Conservation (phyloP, 2,329 filamentous ascomycete species). For the Sordariomycetes sp. region DNA sequence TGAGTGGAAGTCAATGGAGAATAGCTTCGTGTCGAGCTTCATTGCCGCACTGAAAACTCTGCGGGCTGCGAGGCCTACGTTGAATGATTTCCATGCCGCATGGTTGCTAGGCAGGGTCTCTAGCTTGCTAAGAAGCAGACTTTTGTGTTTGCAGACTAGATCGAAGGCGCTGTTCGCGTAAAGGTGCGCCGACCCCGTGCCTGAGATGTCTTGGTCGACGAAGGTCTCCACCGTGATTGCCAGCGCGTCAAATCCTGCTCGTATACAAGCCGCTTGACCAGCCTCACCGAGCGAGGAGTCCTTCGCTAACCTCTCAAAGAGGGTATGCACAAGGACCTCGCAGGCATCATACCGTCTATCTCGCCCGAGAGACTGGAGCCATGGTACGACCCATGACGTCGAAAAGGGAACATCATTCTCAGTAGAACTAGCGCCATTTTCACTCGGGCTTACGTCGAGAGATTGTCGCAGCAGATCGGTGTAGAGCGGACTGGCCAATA, state of each 20-base stretch:
- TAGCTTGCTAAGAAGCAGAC: conserved; percentile 40
- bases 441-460: too few species aligned
- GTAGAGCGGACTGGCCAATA: conserved; percentile 65
- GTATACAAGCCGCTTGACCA: conserved; percentile 52
- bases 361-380: conserved; percentile 68
- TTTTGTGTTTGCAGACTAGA: conserved; percentile 52
- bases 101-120: conserved; percentile 13
- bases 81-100: conserved; percentile 29
- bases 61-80: conserved; percentile 33
- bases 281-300: conserved; percentile 43
- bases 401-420: conserved; percentile 50
- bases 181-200: conserved; percentile 45
- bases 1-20: conserved; percentile 38
- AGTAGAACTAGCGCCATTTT: too few species aligned
- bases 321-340: conserved; percentile 65
- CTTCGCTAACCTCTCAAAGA: conserved; percentile 57
- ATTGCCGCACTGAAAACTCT: conserved; percentile 44
- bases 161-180: conserved; percentile 58
- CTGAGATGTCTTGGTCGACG: conserved; percentile 32
- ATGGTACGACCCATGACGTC: conserved; percentile 69
- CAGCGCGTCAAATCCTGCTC: conserved; percentile 54
- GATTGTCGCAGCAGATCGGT: conserved; percentile 53
- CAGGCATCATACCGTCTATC: conserved; percentile 73
- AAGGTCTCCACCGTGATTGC: conserved; percentile 49
- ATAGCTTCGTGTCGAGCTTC: conserved; percentile 32